phyloP scores from a whole-genome alignment of 345 rosid species.

The Nephelium lappaceum region DNA sequence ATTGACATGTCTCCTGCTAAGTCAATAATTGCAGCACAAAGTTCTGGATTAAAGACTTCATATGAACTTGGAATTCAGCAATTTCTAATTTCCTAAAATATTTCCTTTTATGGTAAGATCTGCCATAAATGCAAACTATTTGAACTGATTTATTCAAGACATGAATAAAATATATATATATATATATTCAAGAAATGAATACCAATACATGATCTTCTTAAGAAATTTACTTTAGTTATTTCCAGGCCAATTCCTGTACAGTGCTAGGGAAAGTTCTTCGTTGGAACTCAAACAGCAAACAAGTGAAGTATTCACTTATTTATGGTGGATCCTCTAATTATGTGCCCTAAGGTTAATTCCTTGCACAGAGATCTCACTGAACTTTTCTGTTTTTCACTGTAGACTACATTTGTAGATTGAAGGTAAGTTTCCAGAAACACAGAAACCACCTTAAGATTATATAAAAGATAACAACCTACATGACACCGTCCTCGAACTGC shows the following conservation, averaged over 20 bases:
- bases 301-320: not conserved
- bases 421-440: conserved; percentile 10
- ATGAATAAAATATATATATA: too few species aligned
- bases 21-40: conserved; percentile 19
- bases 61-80: not conserved
- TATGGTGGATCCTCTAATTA: not conserved
- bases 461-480: conserved; percentile 46
- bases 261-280: not conserved
- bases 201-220: not conserved
- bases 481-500: conserved; percentile 47
- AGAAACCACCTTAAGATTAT: conserved; percentile 8
- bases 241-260: not conserved
- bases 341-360: not conserved
- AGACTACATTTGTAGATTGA: not conserved
- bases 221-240: not conserved
- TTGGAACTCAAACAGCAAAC: not conserved
- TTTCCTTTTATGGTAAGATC: not conserved
- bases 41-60: not conserved
- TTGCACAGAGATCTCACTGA: not conserved
- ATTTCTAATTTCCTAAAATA: not conserved
- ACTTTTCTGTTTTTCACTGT: not conserved
- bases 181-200: conserved; percentile 4
- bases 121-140: not conserved
- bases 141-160: not conserved
- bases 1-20: conserved; percentile 59